Evolutionary conservation across 1,284 basidiomycete species (phyloP).

Genomic region (Amylostereum chailletii): DNA sequence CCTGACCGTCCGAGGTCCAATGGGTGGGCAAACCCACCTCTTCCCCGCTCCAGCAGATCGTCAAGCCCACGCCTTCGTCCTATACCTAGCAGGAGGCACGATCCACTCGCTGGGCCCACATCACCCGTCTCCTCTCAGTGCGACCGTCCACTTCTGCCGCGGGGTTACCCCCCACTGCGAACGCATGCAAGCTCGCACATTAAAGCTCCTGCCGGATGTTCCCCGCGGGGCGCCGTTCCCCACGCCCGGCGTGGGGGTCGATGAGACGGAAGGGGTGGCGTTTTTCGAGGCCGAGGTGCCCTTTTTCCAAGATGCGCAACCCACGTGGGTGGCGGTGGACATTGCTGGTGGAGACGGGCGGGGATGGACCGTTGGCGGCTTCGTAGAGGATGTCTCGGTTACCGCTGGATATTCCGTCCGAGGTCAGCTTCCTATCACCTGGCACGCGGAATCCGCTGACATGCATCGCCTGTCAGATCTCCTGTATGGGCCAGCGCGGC

Average conservation of each 20-base stretch:
- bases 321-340: slow-evolving; percentile 40
- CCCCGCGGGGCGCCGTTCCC: slow-evolving; percentile 46
- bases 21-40: background rate
- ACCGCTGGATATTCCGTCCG: slow-evolving; percentile 26
- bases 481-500: slow-evolving; percentile 12
- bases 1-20: background rate
- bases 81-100: slow-evolving; percentile 5
- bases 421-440: slow-evolving; percentile 30
- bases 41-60: background rate
- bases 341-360: slow-evolving; percentile 40
- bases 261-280: slow-evolving; percentile 67
- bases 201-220: slow-evolving; percentile 59
- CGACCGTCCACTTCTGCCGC: slow-evolving; percentile 36
- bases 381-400: slow-evolving; percentile 26
- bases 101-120: background rate
- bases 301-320: slow-evolving; percentile 6
- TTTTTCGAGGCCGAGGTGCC: slow-evolving; percentile 46
- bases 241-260: slow-evolving; percentile 52
- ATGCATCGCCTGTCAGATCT: slow-evolving; percentile 13
- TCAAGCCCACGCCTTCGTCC: background rate
- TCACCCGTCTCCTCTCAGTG: slow-evolving; percentile 24
- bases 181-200: slow-evolving; percentile 30
- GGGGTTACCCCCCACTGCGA: slow-evolving; percentile 22
- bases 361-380: slow-evolving; percentile 59
- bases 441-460: background rate